These are phyloP conservation scores for Penicillium thymicola DNA, from an alignment of 2,329 filamentous ascomycete species.

Conservation along the genomic window DNA sequence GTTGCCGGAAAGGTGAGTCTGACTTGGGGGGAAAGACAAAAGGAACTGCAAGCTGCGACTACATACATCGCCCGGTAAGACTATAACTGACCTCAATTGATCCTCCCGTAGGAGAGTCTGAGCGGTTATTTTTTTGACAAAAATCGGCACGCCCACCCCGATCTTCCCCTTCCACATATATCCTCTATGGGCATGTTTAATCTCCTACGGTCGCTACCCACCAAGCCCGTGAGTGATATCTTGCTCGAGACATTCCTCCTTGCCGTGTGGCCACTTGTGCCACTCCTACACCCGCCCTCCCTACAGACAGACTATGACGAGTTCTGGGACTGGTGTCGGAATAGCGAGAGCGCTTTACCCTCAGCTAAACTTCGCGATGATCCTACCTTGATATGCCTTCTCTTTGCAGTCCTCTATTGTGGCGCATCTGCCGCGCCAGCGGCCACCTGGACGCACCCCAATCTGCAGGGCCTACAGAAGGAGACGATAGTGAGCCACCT, in stretches of 20 bases:
- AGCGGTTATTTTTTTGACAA: not conserved
- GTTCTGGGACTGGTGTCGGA: slow-evolving; percentile 11
- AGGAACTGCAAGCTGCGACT: not conserved
- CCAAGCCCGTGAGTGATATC: not conserved
- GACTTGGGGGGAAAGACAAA: not conserved
- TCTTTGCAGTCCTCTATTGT: not conserved
- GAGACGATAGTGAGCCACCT: not conserved
- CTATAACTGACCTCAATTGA: not conserved
- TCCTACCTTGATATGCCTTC: slow-evolving; percentile 1
- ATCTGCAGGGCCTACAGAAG: not conserved
- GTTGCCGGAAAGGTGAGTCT: not conserved
- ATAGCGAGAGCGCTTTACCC: not conserved
- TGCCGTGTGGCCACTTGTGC: not conserved
- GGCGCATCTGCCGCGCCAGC: not conserved
- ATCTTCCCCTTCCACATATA: not conserved
- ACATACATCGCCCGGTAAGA: not conserved
- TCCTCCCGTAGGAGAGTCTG: not conserved
- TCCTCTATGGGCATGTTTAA: not conserved
- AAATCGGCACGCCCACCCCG: not conserved
- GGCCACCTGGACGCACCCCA: not conserved
- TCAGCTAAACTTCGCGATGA: slow-evolving; percentile 3
- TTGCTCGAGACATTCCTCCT: not conserved
- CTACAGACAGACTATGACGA: slow-evolving; percentile 7
- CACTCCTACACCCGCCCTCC: slow-evolving; percentile 2
- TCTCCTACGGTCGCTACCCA: not conserved